phyloP scores from a whole-genome alignment of 2,329 filamentous ascomycete species.

The Diaporthe vaccinii region DNA sequence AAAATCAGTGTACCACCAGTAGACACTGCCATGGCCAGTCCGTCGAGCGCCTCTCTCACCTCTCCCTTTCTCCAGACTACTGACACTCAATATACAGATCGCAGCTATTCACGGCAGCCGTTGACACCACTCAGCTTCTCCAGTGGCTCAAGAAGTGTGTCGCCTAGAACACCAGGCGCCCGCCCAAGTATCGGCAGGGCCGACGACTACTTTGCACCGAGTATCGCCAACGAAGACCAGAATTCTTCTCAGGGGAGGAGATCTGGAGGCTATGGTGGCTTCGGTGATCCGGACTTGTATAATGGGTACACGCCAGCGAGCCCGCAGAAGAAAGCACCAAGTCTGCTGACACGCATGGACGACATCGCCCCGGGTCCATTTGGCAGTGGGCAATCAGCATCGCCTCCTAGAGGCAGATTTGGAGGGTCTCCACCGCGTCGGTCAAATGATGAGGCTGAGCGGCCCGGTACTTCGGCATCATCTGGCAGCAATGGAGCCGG shows the following conservation, averaged over 20 bases:
- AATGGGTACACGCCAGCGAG: slow-evolving; percentile 62
- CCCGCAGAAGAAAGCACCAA: slow-evolving; percentile 57
- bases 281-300: slow-evolving; percentile 56
- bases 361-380: slow-evolving; percentile 77
- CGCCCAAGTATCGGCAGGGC: slow-evolving; percentile 57
- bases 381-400: slow-evolving; percentile 50
- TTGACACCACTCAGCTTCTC: slow-evolving; percentile 74
- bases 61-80: slow-evolving; percentile 40
- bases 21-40: slow-evolving; percentile 68
- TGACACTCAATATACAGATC: slow-evolving; percentile 60
- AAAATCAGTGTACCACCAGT: slow-evolving; percentile 62
- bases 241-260: slow-evolving; percentile 55
- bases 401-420: slow-evolving; percentile 36
- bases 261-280: slow-evolving; percentile 65
- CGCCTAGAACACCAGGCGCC: slow-evolving; percentile 70
- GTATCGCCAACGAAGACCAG: slow-evolving; percentile 55
- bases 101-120: slow-evolving; percentile 67
- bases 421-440: slow-evolving; percentile 34
- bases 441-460: slow-evolving; percentile 43
- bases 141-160: slow-evolving; percentile 71
- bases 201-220: slow-evolving; percentile 61
- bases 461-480: slow-evolving; percentile 50
- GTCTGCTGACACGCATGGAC: slow-evolving; percentile 73
- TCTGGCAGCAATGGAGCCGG: slow-evolving; percentile 51
- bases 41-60: slow-evolving; percentile 44